Evolutionary conservation across 257 asterid species (phyloP).

Genomic region (Scutellaria baicalensis): DNA sequence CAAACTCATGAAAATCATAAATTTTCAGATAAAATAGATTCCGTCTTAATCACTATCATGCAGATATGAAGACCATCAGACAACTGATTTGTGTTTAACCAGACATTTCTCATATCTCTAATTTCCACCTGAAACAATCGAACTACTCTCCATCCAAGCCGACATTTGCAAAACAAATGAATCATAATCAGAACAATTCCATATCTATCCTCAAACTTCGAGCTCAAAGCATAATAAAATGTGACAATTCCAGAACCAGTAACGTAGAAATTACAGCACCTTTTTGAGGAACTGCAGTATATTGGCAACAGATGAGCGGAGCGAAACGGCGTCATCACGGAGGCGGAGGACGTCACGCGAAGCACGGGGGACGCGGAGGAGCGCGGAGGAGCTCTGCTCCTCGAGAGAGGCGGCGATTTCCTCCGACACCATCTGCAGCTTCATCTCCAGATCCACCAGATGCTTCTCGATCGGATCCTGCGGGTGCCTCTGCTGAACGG

Average conservation of each 20-base stretch:
- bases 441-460: constrained; percentile 95
- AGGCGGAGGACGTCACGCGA: constrained; percentile 87
- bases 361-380: constrained; percentile 93
- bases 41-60: background rate
- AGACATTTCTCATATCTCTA: background rate
- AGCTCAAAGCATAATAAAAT: background rate
- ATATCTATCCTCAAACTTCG: background rate
- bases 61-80: background rate
- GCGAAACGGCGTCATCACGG: constrained; percentile 82
- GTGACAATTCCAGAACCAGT: background rate
- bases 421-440: constrained; percentile 91
- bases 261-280: constrained; percentile 27
- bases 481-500: constrained; percentile 73
- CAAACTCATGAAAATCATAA: background rate
- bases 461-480: constrained; percentile 93
- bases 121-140: background rate
- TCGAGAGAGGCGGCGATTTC: constrained; percentile 95
- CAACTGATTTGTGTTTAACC: background rate
- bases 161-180: constrained; percentile 2
- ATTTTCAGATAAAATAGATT: background rate
- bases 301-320: constrained; percentile 83
- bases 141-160: background rate
- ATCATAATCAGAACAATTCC: background rate
- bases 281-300: constrained; percentile 70
- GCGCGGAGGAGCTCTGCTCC: constrained; percentile 88